phyloP scores from a whole-genome alignment of 2,329 filamentous ascomycete species.

The Penicillium rolfsii region DNA sequence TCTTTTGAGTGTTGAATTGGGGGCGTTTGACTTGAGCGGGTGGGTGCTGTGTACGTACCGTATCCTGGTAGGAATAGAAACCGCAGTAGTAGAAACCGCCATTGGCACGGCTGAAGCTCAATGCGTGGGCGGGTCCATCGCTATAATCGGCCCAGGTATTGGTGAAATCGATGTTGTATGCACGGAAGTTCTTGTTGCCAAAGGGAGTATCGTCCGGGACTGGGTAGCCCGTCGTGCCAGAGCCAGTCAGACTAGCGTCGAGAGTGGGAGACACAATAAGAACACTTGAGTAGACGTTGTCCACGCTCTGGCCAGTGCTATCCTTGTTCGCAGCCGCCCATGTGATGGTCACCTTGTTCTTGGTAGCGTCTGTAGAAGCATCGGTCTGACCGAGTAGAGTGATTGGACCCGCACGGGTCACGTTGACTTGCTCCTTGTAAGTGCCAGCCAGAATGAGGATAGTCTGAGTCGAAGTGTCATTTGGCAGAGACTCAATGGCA shows the following conservation, averaged over 20 bases:
- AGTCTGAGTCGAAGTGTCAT: conserved; percentile 51
- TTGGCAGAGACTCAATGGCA: conserved; percentile 52
- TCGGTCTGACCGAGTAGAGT: conserved; percentile 63
- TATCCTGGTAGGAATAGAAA: conserved; percentile 71
- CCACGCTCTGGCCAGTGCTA: conserved; percentile 43
- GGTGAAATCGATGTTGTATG: conserved; percentile 68
- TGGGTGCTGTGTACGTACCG: conserved; percentile 40
- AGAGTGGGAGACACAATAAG: conserved; percentile 67
- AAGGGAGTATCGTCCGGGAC: conserved; percentile 66
- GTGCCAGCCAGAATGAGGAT: conserved; percentile 65
- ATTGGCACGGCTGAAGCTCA: conserved; percentile 66
- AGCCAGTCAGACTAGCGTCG: conserved; percentile 64
- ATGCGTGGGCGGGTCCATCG: conserved; percentile 61
- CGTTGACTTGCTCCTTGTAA: conserved; percentile 67
- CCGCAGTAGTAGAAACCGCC: conserved; percentile 69
- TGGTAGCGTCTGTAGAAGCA: conserved; percentile 50
- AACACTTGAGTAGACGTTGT: conserved; percentile 66
- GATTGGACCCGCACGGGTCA: conserved; percentile 64
- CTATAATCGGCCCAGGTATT: conserved; percentile 61
- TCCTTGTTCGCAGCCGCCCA: conserved; percentile 61
- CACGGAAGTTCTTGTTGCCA: conserved; percentile 65
- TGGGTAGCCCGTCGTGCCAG: conserved; percentile 63
- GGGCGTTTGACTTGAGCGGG: neutral
- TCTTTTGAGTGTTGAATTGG: neutral
- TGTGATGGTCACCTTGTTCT: conserved; percentile 60